Evolutionary conservation across 1,139 yeast genomes (phyloP).

Genomic region (Nakaseomyces kungkrabaensis): DNA sequence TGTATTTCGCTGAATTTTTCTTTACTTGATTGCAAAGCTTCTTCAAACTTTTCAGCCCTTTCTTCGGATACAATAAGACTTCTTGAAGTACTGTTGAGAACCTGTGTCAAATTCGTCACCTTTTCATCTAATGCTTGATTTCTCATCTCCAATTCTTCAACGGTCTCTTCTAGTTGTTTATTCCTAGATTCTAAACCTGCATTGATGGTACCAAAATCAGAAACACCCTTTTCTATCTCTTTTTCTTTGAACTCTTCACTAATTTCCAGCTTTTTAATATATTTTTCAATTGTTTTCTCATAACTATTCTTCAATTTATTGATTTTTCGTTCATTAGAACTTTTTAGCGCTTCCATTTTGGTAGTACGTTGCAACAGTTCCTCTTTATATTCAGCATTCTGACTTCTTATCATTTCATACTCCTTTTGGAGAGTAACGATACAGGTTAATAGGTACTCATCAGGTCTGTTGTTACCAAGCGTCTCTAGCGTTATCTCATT

Average conservation of each 20-base stretch:
- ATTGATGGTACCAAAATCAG: neutral
- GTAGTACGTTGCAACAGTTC: neutral
- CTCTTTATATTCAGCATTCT: neutral
- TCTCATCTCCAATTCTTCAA: conserved; percentile 6
- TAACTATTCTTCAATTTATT: conserved; percentile 1
- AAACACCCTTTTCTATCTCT: neutral
- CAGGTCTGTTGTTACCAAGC: neutral
- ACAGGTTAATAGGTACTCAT: neutral
- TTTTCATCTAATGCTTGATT: neutral
- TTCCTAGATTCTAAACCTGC: neutral
- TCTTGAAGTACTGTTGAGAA: neutral
- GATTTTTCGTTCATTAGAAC: neutral
- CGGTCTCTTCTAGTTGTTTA: conserved; percentile 4
- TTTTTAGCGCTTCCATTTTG: neutral
- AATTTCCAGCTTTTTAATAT: conserved; percentile 5
- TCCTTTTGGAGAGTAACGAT: neutral
- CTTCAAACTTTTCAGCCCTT: conserved; percentile 7
- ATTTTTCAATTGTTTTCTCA: neutral
- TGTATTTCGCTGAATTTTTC: conserved; percentile 8
- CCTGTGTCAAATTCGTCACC: neutral
- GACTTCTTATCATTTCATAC: neutral
- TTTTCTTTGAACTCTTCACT: conserved; percentile 5
- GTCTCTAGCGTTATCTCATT: neutral
- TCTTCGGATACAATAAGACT: conserved; percentile 5
- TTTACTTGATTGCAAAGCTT: conserved; percentile 11